phyloP scores from a whole-genome alignment of 164 flowering plant species.

The Vitis vinifera region DNA sequence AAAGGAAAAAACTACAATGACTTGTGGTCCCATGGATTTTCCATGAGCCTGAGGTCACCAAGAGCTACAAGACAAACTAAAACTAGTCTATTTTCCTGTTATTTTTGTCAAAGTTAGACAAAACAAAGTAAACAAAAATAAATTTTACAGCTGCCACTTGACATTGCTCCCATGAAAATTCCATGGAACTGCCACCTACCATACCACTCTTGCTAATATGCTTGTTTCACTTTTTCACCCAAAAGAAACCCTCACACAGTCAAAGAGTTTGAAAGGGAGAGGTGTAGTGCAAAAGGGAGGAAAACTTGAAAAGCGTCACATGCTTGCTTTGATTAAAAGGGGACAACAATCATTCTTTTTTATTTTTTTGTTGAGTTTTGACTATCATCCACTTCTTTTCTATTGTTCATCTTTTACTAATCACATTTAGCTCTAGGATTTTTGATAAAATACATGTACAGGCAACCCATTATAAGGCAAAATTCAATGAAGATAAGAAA shows the following conservation, averaged over 20 bases:
- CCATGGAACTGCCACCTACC: neutral
- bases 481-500: too few species aligned
- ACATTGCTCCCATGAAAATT: neutral
- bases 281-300: constrained; percentile 2
- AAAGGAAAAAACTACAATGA: neutral
- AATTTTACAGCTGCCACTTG: neutral
- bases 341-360: constrained; percentile 11
- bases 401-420: neutral
- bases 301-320: constrained; percentile 13
- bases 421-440: constrained; percentile 1
- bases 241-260: neutral
- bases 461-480: too few species aligned
- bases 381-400: neutral
- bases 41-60: neutral
- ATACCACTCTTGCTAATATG: neutral
- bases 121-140: too few species aligned
- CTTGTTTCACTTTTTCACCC: neutral
- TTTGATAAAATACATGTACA: neutral
- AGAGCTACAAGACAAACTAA: too few species aligned
- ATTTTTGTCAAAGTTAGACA: too few species aligned
- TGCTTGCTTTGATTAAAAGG: constrained; percentile 12
- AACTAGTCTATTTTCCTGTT: too few species aligned
- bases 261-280: constrained; percentile 12
- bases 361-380: neutral
- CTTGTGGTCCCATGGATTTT: neutral